Percentiles rank a stretch among this genome's conserved stretches.
Conservation (phyloP, 345 rosid genomes). For the Streptanthus diversifolius region DNA sequence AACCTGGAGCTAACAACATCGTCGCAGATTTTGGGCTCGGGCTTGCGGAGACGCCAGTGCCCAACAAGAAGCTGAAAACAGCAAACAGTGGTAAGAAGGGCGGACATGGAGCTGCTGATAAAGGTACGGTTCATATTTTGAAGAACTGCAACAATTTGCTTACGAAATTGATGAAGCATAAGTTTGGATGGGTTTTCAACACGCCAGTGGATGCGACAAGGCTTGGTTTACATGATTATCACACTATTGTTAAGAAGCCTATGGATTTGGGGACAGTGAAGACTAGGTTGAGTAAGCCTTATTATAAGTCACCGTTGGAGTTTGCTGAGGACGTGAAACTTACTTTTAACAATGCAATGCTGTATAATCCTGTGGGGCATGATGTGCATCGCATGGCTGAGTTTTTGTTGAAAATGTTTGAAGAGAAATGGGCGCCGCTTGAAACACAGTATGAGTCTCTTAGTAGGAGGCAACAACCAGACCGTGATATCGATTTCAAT, state of each 20-base stretch:
- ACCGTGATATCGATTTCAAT: conserved; percentile 1
- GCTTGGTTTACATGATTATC: conserved; percentile 76
- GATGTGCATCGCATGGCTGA: conserved; percentile 83
- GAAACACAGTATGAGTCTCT: conserved; percentile 37
- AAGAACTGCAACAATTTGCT: conserved; percentile 61
- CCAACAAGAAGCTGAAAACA: conserved; percentile 44
- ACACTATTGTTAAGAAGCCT: conserved; percentile 63
- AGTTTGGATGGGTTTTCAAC: conserved; percentile 83
- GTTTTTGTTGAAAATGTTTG: conserved; percentile 52
- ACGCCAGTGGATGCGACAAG: conserved; percentile 70
- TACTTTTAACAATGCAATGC: conserved; percentile 78
- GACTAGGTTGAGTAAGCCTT: conserved; percentile 54
- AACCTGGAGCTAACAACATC: conserved; percentile 32
- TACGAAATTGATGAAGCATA: conserved; percentile 73
- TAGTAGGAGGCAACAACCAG: conserved; percentile 31
- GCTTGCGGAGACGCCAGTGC: conserved; percentile 30
- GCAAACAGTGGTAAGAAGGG: conserved; percentile 31
- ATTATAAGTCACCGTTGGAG: conserved; percentile 64
- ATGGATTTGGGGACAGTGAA: conserved; percentile 96
- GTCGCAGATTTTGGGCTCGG: conserved; percentile 22
- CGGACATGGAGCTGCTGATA: conserved; percentile 21
- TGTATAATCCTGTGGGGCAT: conserved; percentile 81
- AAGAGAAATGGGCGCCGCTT: conserved; percentile 57
- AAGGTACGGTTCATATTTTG: conserved; percentile 44
- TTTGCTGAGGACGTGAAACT: conserved; percentile 86